phyloP scores from a whole-genome alignment of 257 asterid species.

The Nicotiana attenuata region DNA sequence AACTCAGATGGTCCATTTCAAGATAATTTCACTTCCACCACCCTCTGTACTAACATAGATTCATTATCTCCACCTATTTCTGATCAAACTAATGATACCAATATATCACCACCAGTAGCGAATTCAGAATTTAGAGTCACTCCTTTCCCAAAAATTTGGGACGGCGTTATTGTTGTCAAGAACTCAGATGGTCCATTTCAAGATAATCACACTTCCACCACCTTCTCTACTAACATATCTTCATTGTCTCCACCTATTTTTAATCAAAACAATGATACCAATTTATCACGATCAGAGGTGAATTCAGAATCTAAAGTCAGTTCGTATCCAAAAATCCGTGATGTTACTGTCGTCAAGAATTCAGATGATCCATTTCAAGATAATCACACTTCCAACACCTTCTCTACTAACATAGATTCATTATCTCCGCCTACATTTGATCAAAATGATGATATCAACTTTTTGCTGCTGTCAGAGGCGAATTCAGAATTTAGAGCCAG shows the following conservation, averaged over 20 bases:
- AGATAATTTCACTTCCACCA: conserved; percentile 13
- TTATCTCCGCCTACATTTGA: too few relatives aligned
- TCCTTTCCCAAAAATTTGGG: neutral
- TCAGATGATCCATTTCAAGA: conserved; percentile 24
- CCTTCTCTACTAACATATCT: too few relatives aligned
- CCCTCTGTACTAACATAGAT: neutral
- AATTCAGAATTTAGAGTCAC: neutral
- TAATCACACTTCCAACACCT: neutral
- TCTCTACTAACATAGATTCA: too few relatives aligned
- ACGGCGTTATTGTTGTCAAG: neutral
- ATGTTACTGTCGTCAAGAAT: neutral
- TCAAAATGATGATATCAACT: too few relatives aligned
- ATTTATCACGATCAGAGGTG: neutral
- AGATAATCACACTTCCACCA: conserved; percentile 14
- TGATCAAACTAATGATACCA: neutral
- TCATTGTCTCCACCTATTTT: too few relatives aligned
- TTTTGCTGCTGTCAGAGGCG: too few relatives aligned
- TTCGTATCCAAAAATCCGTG: neutral
- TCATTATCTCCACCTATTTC: conserved; percentile 14
- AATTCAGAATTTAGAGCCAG: too few relatives aligned
- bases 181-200: conserved; percentile 4
- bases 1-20: conserved; percentile 4
- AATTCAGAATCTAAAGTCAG: neutral
- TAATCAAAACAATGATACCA: neutral
- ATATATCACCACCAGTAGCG: neutral